Conservation (phyloP, 352 stramenopile species). For the Pythium utonaiense region DNA sequence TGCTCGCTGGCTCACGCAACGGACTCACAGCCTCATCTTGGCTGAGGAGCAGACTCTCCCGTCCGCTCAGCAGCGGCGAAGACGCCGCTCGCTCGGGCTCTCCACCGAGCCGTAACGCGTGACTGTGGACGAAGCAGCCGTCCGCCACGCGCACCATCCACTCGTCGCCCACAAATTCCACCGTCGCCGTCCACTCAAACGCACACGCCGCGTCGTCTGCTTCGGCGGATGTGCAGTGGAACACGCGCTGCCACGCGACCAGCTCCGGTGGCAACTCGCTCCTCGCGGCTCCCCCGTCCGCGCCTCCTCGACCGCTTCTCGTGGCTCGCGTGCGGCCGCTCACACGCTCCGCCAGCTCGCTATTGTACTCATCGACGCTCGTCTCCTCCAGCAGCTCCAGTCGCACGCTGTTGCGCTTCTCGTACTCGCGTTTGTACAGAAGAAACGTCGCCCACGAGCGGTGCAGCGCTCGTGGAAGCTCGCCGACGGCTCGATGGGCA, state of each 20-base stretch:
- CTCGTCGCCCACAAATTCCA: constrained; percentile 5
- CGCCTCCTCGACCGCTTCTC: too few species aligned
- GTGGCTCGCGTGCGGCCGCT: not conserved
- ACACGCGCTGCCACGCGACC: constrained; percentile 8
- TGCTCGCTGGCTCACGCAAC: not conserved
- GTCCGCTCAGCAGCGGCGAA: too few species aligned
- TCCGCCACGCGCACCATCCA: constrained; percentile 13
- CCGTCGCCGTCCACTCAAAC: constrained; percentile 13
- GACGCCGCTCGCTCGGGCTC: not conserved
- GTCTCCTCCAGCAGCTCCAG: not conserved
- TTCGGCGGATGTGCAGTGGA: not conserved
- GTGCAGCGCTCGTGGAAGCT: constrained; percentile 8
- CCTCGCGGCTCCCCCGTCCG: not conserved
- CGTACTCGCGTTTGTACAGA: constrained; percentile 9
- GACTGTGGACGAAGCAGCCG: constrained; percentile 10
- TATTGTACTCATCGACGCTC: constrained; percentile 1
- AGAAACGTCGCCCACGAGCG: constrained; percentile 16
- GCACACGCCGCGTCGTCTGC: not conserved
- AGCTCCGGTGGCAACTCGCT: constrained; percentile 7
- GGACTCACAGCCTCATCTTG: too few species aligned
- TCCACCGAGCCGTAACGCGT: not conserved
- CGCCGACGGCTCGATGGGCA: not conserved
- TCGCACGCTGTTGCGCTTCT: constrained; percentile 5
- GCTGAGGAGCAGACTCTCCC: too few species aligned
- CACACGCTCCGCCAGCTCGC: not conserved